Conservation (phyloP, 169 alveolate genomes). For the Plasmodium relictum region DNA sequence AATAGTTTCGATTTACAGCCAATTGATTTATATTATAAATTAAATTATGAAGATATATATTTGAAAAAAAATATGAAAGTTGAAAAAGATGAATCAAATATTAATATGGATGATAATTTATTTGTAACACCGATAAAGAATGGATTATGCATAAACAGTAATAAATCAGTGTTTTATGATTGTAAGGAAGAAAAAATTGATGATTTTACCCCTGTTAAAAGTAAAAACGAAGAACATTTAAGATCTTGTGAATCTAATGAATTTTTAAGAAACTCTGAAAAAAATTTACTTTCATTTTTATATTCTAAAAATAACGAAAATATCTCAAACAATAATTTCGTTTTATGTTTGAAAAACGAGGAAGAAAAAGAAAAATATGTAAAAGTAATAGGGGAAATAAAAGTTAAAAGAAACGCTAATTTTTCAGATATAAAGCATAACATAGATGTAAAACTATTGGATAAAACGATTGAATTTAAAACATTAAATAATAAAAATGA, state of each 20-base stretch:
- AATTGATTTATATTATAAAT: neutral
- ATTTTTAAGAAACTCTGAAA: slow-evolving; percentile 25
- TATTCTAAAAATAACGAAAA: slow-evolving; percentile 65
- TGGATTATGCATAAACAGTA: neutral
- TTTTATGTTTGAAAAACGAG: slow-evolving; percentile 55
- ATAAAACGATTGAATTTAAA: slow-evolving; percentile 34
- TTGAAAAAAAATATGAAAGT: neutral
- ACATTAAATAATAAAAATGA: slow-evolving; percentile 33
- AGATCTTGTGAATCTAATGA: slow-evolving; percentile 34
- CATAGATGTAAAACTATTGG: slow-evolving; percentile 55
- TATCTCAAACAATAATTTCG: slow-evolving; percentile 25
- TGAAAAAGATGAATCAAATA: slow-evolving; percentile 1
- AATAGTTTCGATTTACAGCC: neutral
- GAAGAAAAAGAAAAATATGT: slow-evolving; percentile 56
- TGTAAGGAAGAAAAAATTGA: slow-evolving; percentile 38
- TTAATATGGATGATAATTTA: slow-evolving; percentile 9
- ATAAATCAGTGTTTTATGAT: slow-evolving; percentile 27
- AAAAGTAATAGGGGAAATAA: slow-evolving; percentile 67
- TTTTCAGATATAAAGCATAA: slow-evolving; percentile 56
- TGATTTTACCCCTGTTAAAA: neutral
- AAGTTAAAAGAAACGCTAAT: slow-evolving; percentile 50
- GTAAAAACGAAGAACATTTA: neutral
- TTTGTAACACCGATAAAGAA: slow-evolving; percentile 29
- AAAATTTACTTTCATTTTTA: slow-evolving; percentile 48
- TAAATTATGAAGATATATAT: slow-evolving; percentile 14